These are phyloP conservation scores for Blastobotrys niveus DNA, from an alignment of 1,139 yeast genomes.

Conservation along the genomic window DNA sequence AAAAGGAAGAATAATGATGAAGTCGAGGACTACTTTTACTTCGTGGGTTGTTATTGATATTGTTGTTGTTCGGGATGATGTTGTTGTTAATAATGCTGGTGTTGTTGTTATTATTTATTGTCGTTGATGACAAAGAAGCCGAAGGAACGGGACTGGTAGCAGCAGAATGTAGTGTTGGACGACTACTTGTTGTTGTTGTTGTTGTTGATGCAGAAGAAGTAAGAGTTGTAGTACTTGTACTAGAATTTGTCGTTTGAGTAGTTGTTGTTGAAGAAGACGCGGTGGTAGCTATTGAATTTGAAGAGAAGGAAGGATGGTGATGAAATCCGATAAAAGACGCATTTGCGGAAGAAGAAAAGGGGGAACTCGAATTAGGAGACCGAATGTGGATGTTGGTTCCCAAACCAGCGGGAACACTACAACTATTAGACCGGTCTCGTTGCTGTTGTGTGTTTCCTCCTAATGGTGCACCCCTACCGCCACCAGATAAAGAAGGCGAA, in stretches of 20 bases:
- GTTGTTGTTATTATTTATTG: neutral
- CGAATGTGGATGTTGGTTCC: conserved; percentile 15
- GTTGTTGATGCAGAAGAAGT: too few relatives aligned
- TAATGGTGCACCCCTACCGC: neutral
- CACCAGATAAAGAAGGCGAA: neutral
- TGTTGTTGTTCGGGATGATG: neutral
- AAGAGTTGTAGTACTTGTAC: neutral
- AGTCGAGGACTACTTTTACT: conserved; percentile 4
- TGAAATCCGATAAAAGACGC: conserved; percentile 6
- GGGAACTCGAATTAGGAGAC: conserved; percentile 14
- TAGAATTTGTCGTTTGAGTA: neutral
- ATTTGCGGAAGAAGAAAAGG: conserved; percentile 12
- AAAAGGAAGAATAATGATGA: conserved; percentile 4
- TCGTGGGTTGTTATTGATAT: neutral
- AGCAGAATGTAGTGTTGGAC: too few relatives aligned
- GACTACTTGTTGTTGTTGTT: too few relatives aligned
- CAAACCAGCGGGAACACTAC: neutral
- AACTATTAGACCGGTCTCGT: neutral
- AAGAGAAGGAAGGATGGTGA: neutral
- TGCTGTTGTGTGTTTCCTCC: neutral
- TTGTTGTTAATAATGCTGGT: neutral
- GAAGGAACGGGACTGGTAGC: too few relatives aligned
- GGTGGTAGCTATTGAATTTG: neutral
- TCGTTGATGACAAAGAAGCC: too few relatives aligned
- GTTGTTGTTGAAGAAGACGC: conserved; percentile 1